Percentiles rank a stretch among this genome's conserved stretches.
Conservation (phyloP, 2,329 filamentous ascomycete genomes). For the Aspergillus ibericus region DNA sequence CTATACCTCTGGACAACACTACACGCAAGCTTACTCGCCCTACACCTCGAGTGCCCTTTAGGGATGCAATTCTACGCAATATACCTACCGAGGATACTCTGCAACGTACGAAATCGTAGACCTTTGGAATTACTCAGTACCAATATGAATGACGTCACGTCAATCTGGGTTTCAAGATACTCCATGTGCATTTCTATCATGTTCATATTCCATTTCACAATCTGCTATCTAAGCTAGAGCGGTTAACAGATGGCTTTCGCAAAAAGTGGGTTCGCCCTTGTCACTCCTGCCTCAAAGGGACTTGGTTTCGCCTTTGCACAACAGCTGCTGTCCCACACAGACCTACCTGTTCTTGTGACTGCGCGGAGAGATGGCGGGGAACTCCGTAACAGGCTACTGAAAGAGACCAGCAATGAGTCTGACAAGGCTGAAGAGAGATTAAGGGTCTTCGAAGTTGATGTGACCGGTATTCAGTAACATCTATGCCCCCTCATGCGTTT, state of each 20-base stretch:
- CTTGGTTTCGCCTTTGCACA: slow-evolving; percentile 63
- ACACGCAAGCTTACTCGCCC: no score
- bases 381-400: slow-evolving; percentile 52
- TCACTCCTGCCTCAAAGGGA: slow-evolving; percentile 61
- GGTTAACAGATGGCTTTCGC: slow-evolving; percentile 1
- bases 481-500: neutral
- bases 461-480: slow-evolving; percentile 51
- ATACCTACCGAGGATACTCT: neutral
- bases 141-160: neutral
- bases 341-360: slow-evolving; percentile 60
- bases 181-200: neutral
- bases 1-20: no score
- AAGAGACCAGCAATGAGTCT: slow-evolving; percentile 45
- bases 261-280: slow-evolving; percentile 32
- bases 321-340: slow-evolving; percentile 57
- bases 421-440: slow-evolving; percentile 47
- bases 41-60: no score
- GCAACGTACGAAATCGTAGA: neutral
- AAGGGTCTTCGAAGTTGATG: slow-evolving; percentile 55
- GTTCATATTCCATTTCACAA: neutral
- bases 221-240: no score
- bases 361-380: slow-evolving; percentile 55
- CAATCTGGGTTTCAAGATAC: neutral
- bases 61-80: no score
- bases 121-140: neutral